Percentiles rank a stretch among this genome's conserved stretches.
Evolutionary conservation across 305 asterid genomes (phyloP).

Genomic region (Lippia alba): DNA sequence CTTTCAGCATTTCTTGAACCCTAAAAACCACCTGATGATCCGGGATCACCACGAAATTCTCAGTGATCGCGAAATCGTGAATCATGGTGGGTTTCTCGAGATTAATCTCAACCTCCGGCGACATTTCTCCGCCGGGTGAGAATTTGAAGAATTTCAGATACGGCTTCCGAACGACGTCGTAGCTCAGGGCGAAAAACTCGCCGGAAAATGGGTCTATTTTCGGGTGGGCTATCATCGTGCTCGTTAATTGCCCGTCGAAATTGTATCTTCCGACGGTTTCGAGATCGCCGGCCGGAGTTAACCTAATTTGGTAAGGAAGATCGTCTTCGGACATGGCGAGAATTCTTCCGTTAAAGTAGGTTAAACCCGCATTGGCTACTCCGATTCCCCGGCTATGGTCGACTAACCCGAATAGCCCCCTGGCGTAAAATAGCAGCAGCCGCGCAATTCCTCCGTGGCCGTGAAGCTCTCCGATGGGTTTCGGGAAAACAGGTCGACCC

Average conservation of each 20-base stretch:
- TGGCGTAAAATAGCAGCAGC: constrained; percentile 46
- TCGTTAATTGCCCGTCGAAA: constrained; percentile 43
- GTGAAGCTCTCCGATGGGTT: constrained; percentile 61
- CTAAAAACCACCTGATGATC: constrained; percentile 63
- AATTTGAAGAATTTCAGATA: constrained; percentile 50
- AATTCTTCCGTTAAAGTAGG: constrained; percentile 44
- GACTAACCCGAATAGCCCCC: constrained; percentile 48
- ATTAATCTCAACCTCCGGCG: no score
- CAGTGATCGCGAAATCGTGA: no score
- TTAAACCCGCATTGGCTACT: constrained; percentile 58
- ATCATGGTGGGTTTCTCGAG: no score
- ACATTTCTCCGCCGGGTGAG: constrained; percentile 39
- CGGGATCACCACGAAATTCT: constrained; percentile 42
- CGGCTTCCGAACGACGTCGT: constrained; percentile 52
- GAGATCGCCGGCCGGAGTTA: constrained; percentile 43
- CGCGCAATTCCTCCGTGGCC: constrained; percentile 59
- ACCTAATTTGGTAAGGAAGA: constrained; percentile 50
- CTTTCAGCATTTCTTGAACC: constrained; percentile 54
- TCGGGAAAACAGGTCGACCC: constrained; percentile 58
- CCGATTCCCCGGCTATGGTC: constrained; percentile 54
- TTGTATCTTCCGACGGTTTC: constrained; percentile 48
- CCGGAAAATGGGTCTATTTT: constrained; percentile 53
- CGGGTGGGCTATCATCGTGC: constrained; percentile 60
- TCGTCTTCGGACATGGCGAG: constrained; percentile 67
- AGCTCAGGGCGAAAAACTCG: constrained; percentile 54